These are phyloP conservation scores for Scalesia atractyloides DNA, from an alignment of 129 eudicot species.

Conservation along the genomic window DNA sequence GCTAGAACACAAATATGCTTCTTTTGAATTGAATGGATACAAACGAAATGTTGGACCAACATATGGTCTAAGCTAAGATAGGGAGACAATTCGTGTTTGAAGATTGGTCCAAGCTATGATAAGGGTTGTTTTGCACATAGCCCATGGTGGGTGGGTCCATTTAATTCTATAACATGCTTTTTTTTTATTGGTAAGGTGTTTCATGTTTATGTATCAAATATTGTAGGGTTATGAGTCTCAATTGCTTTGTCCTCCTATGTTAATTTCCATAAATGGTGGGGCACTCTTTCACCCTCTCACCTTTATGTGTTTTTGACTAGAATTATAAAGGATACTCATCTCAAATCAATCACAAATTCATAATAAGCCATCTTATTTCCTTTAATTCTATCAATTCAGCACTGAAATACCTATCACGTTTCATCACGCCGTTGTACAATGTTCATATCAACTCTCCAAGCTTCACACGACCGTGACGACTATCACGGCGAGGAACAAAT, in stretches of 20 bases:
- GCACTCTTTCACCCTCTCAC: conserved; percentile 16
- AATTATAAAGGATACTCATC: too few relatives aligned
- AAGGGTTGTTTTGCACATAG: conserved; percentile 35
- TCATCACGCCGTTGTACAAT: too few relatives aligned
- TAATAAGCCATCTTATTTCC: too few relatives aligned
- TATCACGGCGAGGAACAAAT: too few relatives aligned
- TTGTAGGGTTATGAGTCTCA: conserved; percentile 41
- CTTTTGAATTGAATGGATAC: conserved; percentile 16
- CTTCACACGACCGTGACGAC: too few relatives aligned
- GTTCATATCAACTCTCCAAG: too few relatives aligned
- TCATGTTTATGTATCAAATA: conserved; percentile 23
- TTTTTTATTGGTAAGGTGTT: not conserved
- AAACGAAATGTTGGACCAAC: conserved; percentile 29
- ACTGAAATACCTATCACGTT: too few relatives aligned
- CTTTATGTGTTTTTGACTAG: conserved; percentile 6
- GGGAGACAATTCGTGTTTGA: conserved; percentile 31
- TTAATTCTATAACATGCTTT: conserved; percentile 33
- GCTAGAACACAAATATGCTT: not conserved
- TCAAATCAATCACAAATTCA: not conserved
- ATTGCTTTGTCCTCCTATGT: conserved; percentile 32
- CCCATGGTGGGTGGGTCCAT: conserved; percentile 35
- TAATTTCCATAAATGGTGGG: conserved; percentile 26
- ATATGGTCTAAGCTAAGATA: conserved; percentile 16
- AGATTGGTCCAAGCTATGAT: conserved; percentile 37
- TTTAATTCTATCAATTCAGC: too few relatives aligned